A percentile compares a stretch with the other conserved stretches of the same genome.
phyloP scores from a whole-genome alignment of 164 flowering plant species.

The Nymphaea colorata region DNA sequence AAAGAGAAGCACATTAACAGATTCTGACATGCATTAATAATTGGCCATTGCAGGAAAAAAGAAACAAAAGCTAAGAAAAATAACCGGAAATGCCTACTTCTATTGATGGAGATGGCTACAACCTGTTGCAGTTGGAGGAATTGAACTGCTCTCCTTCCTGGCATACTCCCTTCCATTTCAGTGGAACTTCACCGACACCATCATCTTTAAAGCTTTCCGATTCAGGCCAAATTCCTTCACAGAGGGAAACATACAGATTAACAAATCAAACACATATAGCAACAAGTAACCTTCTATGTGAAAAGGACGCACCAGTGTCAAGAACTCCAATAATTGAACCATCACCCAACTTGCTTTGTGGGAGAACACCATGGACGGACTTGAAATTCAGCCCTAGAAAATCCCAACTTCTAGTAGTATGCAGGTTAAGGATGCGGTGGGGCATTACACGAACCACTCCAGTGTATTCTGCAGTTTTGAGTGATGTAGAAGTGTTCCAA shows the following conservation, averaged over 20 bases:
- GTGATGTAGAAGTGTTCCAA: background rate
- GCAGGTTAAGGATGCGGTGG: conserved; percentile 24
- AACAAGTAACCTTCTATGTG: background rate
- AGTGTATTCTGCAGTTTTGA: conserved; percentile 21
- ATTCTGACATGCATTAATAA: too few species aligned
- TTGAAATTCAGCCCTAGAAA: conserved; percentile 23
- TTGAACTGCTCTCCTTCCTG: conserved; percentile 32
- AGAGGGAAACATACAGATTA: conserved; percentile 1
- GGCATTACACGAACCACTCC: conserved; percentile 32
- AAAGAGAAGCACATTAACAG: too few species aligned
- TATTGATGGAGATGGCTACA: background rate
- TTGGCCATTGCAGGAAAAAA: too few species aligned
- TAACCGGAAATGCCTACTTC: too few species aligned
- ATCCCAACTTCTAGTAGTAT: conserved; percentile 52
- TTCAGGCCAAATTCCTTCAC: conserved; percentile 45
- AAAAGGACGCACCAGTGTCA: conserved; percentile 27
- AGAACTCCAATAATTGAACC: conserved; percentile 36
- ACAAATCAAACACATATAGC: background rate
- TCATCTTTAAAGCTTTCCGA: conserved; percentile 33
- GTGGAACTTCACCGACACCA: conserved; percentile 25
- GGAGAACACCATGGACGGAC: conserved; percentile 21
- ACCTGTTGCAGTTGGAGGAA: conserved; percentile 36
- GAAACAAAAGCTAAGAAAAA: too few species aligned
- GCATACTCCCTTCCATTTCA: conserved; percentile 34
- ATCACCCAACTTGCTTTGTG: conserved; percentile 19